These are phyloP conservation scores for Bryum argenteum DNA, from an alignment of 225 moss, liverwort and hornwort species.

Conservation along the genomic window DNA sequence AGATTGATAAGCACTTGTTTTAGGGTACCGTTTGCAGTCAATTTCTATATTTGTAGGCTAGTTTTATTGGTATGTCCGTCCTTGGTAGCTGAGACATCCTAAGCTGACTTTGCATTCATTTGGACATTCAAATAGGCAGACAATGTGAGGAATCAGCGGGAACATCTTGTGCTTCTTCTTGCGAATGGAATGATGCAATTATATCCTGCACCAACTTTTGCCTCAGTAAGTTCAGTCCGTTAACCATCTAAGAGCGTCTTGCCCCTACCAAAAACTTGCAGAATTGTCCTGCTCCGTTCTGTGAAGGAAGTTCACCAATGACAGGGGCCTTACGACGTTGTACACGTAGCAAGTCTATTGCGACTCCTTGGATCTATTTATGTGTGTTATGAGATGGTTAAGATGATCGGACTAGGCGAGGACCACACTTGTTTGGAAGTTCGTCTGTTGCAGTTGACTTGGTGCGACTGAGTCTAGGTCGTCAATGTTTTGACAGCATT, in stretches of 20 bases:
- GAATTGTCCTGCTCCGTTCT: not conserved
- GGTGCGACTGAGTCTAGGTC: constrained; percentile 1
- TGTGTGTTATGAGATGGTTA: not conserved
- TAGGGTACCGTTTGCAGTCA: too few species aligned
- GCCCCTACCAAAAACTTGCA: not conserved
- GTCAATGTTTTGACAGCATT: not conserved
- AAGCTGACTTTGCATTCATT: not conserved
- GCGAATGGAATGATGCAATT: constrained; percentile 97
- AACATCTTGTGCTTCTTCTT: constrained; percentile 89
- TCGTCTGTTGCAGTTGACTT: constrained; percentile 8
- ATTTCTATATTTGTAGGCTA: constrained; percentile 5
- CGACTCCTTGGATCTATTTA: not conserved
- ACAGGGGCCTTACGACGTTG: not conserved
- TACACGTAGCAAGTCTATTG: not conserved
- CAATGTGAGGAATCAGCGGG: constrained; percentile 91
- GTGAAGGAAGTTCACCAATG: not conserved
- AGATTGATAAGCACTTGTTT: not conserved
- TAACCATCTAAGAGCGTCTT: constrained; percentile 1
- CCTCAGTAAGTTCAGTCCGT: constrained; percentile 33
- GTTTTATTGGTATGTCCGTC: too few species aligned
- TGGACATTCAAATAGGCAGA: constrained; percentile 54
- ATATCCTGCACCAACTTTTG: constrained; percentile 58
- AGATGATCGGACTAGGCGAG: not conserved
- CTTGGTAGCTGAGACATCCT: constrained; percentile 8
- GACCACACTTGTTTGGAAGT: not conserved